Evolutionary conservation across 176 grass and related monocot species (phyloP).

Genomic region (Oryza longistaminata): DNA sequence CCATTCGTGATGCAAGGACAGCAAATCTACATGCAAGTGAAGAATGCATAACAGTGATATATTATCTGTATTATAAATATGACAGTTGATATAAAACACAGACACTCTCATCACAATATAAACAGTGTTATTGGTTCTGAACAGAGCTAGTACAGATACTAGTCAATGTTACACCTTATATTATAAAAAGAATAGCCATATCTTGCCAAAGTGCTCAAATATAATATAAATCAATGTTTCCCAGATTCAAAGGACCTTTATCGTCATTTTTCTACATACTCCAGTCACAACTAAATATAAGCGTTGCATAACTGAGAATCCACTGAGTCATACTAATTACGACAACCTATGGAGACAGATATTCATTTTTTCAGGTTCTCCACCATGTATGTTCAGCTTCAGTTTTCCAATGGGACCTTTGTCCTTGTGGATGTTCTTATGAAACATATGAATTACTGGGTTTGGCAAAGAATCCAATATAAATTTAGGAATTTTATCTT

Average conservation of each 20-base stretch:
- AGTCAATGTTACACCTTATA: neutral
- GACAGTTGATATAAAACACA: slow-evolving; percentile 18
- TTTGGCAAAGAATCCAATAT: neutral
- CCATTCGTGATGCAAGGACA: slow-evolving; percentile 91
- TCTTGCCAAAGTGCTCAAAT: neutral
- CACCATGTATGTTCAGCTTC: neutral
- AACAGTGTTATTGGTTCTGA: neutral
- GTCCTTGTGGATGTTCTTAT: neutral
- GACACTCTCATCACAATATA: slow-evolving; percentile 3
- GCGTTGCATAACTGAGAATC: neutral
- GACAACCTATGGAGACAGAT: neutral
- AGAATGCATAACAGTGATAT: slow-evolving; percentile 31
- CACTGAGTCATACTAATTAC: neutral
- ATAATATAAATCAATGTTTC: neutral
- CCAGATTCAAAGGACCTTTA: neutral
- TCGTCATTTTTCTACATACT: neutral
- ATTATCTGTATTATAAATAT: neutral
- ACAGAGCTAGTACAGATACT: neutral
- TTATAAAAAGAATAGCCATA: slow-evolving; percentile 11
- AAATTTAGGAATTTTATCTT: neutral
- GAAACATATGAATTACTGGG: neutral
- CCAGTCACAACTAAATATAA: neutral
- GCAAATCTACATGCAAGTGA: slow-evolving; percentile 65
- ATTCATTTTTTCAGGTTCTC: neutral
- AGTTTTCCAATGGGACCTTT: neutral